Evolutionary conservation across 2,329 filamentous ascomycete species (phyloP).

Genomic region (Aspergillus fijiensis): DNA sequence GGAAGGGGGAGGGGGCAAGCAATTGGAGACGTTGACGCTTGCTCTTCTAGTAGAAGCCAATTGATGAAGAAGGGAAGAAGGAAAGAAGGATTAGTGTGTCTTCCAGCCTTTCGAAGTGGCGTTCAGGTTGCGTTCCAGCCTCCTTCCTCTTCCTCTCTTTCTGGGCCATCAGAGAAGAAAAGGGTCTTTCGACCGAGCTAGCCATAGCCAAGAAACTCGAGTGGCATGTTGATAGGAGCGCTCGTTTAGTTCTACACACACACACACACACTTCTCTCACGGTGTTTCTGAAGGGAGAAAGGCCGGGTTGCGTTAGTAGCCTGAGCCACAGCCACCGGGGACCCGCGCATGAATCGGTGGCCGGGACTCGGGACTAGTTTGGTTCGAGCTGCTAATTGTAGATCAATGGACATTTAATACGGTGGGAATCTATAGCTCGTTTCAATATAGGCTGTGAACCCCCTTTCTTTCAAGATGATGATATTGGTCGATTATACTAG

Average conservation of each 20-base stretch:
- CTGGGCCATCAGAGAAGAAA: not conserved
- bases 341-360: not conserved
- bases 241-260: not conserved
- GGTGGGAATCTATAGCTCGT: not conserved
- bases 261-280: not conserved
- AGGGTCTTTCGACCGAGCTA: not conserved
- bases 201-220: not conserved
- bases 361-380: not conserved
- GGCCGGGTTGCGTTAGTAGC: not conserved
- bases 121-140: not conserved
- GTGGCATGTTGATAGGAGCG: not conserved
- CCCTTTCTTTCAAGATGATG: not conserved
- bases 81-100: not conserved
- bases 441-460: not conserved
- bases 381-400: conserved; percentile 8
- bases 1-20: not conserved
- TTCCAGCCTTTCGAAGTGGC: not conserved
- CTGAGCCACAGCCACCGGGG: not conserved
- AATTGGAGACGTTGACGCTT: not conserved
- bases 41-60: not conserved
- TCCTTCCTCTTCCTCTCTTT: not conserved
- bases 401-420: conserved; percentile 1
- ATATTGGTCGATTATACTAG: not conserved
- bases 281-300: not conserved
- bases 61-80: too few species aligned